Evolutionary conservation across 1,284 basidiomycete genomes (phyloP).

Genomic region (Apiotrichum akiyoshidainum): DNA sequence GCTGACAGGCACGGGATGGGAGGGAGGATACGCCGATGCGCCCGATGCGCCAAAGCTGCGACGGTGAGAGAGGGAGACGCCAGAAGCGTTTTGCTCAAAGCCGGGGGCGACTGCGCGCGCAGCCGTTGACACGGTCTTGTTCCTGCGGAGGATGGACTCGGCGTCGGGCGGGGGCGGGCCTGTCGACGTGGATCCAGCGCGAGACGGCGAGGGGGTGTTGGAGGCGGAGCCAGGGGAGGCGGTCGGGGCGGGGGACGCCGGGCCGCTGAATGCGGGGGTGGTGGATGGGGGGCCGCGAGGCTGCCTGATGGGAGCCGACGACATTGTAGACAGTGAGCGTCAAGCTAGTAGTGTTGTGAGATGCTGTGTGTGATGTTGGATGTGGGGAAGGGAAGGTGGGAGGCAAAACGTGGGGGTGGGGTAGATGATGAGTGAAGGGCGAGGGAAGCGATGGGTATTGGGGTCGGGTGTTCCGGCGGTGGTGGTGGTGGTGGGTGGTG

Average conservation of each 20-base stretch:
- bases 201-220: slow-evolving; percentile 3
- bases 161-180: slow-evolving; percentile 37
- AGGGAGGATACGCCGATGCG: slow-evolving; percentile 1
- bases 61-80: slow-evolving; percentile 7
- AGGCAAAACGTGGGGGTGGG: too few relatives aligned
- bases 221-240: neutral
- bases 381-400: too few relatives aligned
- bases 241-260: slow-evolving; percentile 16
- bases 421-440: too few relatives aligned
- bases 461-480: too few relatives aligned
- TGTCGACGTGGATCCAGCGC: slow-evolving; percentile 1
- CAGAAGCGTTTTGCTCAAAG: neutral
- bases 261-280: slow-evolving; percentile 11
- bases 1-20: neutral
- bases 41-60: slow-evolving; percentile 11
- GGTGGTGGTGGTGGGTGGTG: too few relatives aligned
- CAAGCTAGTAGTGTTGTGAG: neutral
- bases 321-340: slow-evolving; percentile 11
- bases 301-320: slow-evolving; percentile 42
- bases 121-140: slow-evolving; percentile 39
- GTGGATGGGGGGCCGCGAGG: slow-evolving; percentile 42
- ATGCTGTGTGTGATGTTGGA: neutral
- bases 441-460: too few relatives aligned
- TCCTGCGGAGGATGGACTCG: slow-evolving; percentile 33
- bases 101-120: slow-evolving; percentile 10